Evolutionary conservation across 2,329 filamentous ascomycete genomes (phyloP).

Genomic region (Nigrospora sphaerica): DNA sequence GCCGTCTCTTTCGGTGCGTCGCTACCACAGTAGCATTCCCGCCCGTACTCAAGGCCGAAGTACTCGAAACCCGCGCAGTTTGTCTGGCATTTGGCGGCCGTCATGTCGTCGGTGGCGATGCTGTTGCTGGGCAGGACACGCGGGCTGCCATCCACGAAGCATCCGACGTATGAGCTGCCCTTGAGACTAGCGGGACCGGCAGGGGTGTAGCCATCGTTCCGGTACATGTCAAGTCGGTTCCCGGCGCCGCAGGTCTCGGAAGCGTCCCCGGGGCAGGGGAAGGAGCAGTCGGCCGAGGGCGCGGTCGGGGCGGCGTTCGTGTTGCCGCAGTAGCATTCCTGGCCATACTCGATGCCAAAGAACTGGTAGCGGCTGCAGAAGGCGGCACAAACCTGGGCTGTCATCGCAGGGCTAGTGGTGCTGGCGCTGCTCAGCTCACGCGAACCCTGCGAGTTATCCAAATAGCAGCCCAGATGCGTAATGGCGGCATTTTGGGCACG

Average conservation of each 20-base stretch:
- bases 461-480: no score
- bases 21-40: conserved; percentile 33
- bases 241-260: conserved; percentile 15
- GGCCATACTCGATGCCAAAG: conserved; percentile 10
- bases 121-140: conserved; percentile 10
- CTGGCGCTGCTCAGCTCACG: no score
- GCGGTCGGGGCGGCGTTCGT: background rate
- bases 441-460: no score
- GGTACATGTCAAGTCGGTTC: conserved; percentile 11
- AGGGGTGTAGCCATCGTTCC: conserved; percentile 6
- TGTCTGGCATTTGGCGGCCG: conserved; percentile 19
- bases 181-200: conserved; percentile 7
- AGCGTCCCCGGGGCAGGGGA: conserved; percentile 12
- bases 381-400: conserved; percentile 9
- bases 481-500: no score
- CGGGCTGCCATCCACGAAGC: conserved; percentile 6
- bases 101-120: conserved; percentile 12
- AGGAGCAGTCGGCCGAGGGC: conserved; percentile 9
- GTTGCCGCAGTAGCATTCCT: conserved; percentile 12
- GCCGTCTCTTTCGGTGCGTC: conserved; percentile 5
- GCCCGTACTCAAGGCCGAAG: conserved; percentile 29
- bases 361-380: conserved; percentile 11
- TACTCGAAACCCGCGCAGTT: conserved; percentile 23
- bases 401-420: conserved; percentile 2
- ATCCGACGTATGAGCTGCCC: conserved; percentile 5